Percentiles rank a stretch among this genome's conserved stretches.
These are phyloP conservation scores for Aspergillus kassunensis DNA, from an alignment of 495 filamentous ascomycete species.

Conservation along the genomic window DNA sequence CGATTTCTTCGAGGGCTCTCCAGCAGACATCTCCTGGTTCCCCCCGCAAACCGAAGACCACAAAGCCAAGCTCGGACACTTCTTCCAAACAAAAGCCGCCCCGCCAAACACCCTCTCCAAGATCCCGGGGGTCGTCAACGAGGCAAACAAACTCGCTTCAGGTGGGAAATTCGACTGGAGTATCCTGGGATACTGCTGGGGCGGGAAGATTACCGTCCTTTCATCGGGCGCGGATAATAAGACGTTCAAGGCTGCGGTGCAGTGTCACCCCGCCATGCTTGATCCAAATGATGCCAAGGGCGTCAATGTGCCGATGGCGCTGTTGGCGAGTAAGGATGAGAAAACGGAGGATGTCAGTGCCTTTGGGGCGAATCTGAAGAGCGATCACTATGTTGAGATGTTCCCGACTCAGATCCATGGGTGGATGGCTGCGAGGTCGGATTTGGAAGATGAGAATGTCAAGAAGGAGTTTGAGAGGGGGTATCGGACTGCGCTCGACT, in stretches of 20 bases:
- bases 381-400: slow-evolving; percentile 68
- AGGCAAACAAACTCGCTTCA: slow-evolving; percentile 44
- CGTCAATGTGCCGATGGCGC: slow-evolving; percentile 60
- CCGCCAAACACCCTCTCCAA: slow-evolving; percentile 59
- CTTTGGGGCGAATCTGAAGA: slow-evolving; percentile 64
- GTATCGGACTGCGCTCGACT: slow-evolving; percentile 69
- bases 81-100: slow-evolving; percentile 68
- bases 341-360: slow-evolving; percentile 60
- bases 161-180: slow-evolving; percentile 63
- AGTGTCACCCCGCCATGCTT: slow-evolving; percentile 85
- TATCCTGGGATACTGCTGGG: slow-evolving; percentile 95
- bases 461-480: slow-evolving; percentile 75
- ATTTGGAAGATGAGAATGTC: slow-evolving; percentile 64
- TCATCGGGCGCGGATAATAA: slow-evolving; percentile 51
- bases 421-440: slow-evolving; percentile 79
- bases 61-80: slow-evolving; percentile 65
- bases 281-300: slow-evolving; percentile 64
- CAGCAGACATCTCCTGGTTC: slow-evolving; percentile 50
- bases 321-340: slow-evolving; percentile 70
- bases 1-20: slow-evolving; percentile 53
- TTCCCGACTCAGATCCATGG: slow-evolving; percentile 82
- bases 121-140: slow-evolving; percentile 58
- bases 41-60: slow-evolving; percentile 81
- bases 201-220: slow-evolving; percentile 75
- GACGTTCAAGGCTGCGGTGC: slow-evolving; percentile 64